Base-by-base conservation (phyloP, 2,329 filamentous ascomycete species). In the Mycosphaerella sp. region DNA sequence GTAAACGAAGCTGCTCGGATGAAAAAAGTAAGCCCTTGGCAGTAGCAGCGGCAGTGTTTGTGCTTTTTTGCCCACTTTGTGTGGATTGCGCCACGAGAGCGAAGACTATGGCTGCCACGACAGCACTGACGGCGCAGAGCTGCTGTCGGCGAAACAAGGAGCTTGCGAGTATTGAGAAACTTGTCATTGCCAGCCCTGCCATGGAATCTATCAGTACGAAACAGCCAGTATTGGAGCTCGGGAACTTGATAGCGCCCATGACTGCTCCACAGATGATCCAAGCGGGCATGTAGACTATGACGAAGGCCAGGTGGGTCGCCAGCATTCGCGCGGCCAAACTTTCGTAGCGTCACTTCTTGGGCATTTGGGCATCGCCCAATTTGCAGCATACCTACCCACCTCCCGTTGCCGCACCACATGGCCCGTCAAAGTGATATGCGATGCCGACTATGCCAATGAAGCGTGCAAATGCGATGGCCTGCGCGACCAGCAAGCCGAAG, bases 301-400 rank as follows among this genome's bases (percentile, higher is more conserved):
- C 82, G 61, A 95, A 91, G 0, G 88, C 81, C 16, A 91, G 64
- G 65, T 94, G 87, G 56, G 88, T 84, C 0, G 89, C 83, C 7
- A 89, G 64, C 16, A 94, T 76, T 13, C 89, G 79, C 2, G 85
- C 84, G 17, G 81, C 79, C 68, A 90, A 86, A 9, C 84, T 80
- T 62, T 87, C 77, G 86, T 87, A 93, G 27, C 79, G 75, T 37
- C 77, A 77, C 49, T 77, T 76, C 47, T 86, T 86, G 28, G 87
- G 84, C 75, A 90, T 89, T 86, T 94, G 95, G 49, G 87, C 85
- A 68, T 95, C 89, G n/a, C n/a, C n/a, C n/a, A 36, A 95, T 81
- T 54, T 89, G 86, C 5, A 87, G 86, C 78, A 95, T 90, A 52
- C 89, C 89, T n/a, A 81, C 89, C 89, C n/a, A 81, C 77, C 71